Evolutionary conservation across 2,329 filamentous ascomycete genomes (phyloP), one percentile per base, ranked within the genome.

Genomic region (Immersiporthe knoxdaviesiana): DNA sequence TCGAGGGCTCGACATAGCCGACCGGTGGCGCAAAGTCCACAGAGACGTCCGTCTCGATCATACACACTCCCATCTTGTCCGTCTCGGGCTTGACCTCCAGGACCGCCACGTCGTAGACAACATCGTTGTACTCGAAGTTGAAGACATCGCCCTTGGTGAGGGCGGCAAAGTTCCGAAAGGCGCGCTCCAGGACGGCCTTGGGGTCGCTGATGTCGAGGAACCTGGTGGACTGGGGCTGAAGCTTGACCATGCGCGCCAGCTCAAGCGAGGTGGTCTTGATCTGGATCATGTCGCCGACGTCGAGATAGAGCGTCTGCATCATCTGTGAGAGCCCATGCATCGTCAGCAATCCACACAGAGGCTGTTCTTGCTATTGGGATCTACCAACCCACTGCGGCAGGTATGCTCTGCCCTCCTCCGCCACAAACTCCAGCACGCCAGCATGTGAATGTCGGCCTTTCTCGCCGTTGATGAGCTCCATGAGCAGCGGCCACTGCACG

Each of bases 161-260:
- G 1, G 71, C 63, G 14, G 76, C 76, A 67, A 81, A 81, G 21
- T 72, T 72, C 18, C 77, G 73, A 69, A 79, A 80, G 3, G 71
- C 95, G 75, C 96, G 96, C 81, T 99, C 96, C 39, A 99, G 89
- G 16, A 99, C 96, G 54, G 96, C 96, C 81, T 97, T 97, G 30
- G 96, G 96, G 76, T 99, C 96, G 75, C 92, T 95, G 78, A 99
- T 98, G 60, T 98, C 95, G 72, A 99, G 91, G 81, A 99, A 99
- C 75, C 91, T 92, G 65, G 92, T 90, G 30, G 93, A 94, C 81
- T 99, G 96, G 0, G 96, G 93, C 82, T 99, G 95, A 11, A 99
- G 88, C 82, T 99, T 99, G 83, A 99, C 97, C 80, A 97, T 91
- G 72, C 90, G 91, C 44, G 96, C 96, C 0, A 95, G 90, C 64